phyloP scores from a whole-genome alignment of 1,284 basidiomycete genomes.

The Golubevia sp. region DNA sequence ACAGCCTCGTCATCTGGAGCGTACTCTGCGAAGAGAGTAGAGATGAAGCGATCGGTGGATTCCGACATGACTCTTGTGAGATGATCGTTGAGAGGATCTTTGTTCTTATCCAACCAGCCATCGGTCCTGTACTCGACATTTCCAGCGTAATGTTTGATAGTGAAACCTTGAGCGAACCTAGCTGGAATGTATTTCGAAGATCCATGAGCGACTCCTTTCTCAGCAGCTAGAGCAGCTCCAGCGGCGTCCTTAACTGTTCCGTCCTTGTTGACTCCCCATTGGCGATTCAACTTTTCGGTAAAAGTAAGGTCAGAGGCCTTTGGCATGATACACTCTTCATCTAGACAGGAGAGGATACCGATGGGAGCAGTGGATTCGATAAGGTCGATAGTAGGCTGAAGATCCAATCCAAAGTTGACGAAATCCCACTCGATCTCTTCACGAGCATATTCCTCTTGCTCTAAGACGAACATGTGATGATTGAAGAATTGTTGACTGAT shows the following conservation, averaged over 20 bases:
- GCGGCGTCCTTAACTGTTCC: constrained; percentile 33
- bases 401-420: constrained; percentile 95
- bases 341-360: constrained; percentile 89
- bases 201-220: constrained; percentile 65
- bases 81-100: constrained; percentile 97
- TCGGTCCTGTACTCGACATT: constrained; percentile 95
- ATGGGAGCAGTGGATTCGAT: constrained; percentile 79
- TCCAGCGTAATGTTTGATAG: constrained; percentile 94
- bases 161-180: constrained; percentile 89
- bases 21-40: constrained; percentile 83
- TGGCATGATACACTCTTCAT: constrained; percentile 99
- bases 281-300: constrained; percentile 77
- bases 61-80: constrained; percentile 84
- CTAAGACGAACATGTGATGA: constrained; percentile 99
- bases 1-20: constrained; percentile 54
- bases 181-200: constrained; percentile 72
- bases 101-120: constrained; percentile 99
- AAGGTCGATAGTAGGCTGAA: constrained; percentile 97
- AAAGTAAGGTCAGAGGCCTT: constrained; percentile 94
- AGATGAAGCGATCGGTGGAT: constrained; percentile 82
- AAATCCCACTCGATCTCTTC: constrained; percentile 99
- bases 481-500: constrained; percentile 67
- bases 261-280: constrained; percentile 49
- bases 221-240: constrained; percentile 65
- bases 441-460: constrained; percentile 97